Base-by-base conservation (phyloP, 2,329 filamentous ascomycete genomes). In the Chrysosporium keratinophilum region DNA sequence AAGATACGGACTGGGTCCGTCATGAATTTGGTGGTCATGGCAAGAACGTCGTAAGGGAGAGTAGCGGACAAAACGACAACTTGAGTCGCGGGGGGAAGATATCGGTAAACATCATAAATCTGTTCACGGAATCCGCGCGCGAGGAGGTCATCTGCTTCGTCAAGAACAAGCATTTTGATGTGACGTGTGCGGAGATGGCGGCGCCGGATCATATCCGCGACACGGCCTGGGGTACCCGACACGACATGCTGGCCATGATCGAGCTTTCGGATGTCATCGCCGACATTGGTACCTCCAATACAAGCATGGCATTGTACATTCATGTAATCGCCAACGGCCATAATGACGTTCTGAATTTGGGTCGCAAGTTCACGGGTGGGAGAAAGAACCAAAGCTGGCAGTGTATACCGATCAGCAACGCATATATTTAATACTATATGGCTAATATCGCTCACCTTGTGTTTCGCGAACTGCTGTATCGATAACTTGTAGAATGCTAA, bases 11-110 rank as follows among this genome's bases (percentile, higher is more conserved):
- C 91, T 0, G 91, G 91, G 65, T 97, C 91, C 23, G 88, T 95
- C 93, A 98, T 98, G 79, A 98, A 98, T 73, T 97, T 97, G 62
- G 91, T 97, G 33, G 93, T 98, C 87, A 98, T 95, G 71, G 97
- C 91, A 51, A 98, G 81, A 17, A 98, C 93, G 67, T 98, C 93
- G 77, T 97, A 94, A 44, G 93, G 93, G 34, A 98, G 83, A 3
- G 93, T 98, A 59, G 93, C 93, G 52, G 88, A 95, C 62, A 98
- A 88, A 28, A 98, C 88, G 2, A 97, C 93, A n/a, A 97, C 93
- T 72, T 98, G 93, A 1, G 93, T 98, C 4, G 91, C 89, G 23
- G 90, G 93, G 14, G 93, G 93, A 0, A 98, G 84, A 67, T 96
- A 95, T 67, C 90, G 88, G 76, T 96, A 97, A 49, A 98, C 90